These are phyloP conservation scores for Teunomyces tritomae DNA, from an alignment of 805 yeast species.

Conservation along the genomic window DNA sequence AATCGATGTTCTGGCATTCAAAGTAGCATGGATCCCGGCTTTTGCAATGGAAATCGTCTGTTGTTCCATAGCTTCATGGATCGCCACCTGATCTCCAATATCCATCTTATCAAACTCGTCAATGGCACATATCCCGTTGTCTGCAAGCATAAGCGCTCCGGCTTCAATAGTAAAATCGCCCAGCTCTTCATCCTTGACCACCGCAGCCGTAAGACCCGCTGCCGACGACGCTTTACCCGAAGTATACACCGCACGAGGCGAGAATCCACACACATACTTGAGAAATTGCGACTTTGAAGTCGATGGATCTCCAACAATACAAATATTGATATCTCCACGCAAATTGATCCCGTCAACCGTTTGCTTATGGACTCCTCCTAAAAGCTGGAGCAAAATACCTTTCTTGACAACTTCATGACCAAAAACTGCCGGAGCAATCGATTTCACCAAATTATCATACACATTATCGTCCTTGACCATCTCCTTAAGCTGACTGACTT, in stretches of 20 bases:
- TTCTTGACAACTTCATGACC: conserved; percentile 95
- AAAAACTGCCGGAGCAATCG: conserved; percentile 93
- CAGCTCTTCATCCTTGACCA: conserved; percentile 93
- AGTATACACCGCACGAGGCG: conserved; percentile 94
- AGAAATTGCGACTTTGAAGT: conserved; percentile 95
- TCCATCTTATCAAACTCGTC: conserved; percentile 99
- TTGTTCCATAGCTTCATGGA: conserved; percentile 99
- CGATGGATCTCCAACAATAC: conserved; percentile 97
- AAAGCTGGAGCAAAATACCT: conserved; percentile 81
- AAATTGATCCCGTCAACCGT: conserved; percentile 92
- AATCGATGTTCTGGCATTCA: conserved; percentile 94
- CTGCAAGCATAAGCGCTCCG: conserved; percentile 97
- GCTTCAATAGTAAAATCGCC: conserved; percentile 98
- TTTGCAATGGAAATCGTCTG: conserved; percentile 98
- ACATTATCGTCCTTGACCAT: conserved; percentile 90
- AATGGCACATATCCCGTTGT: conserved; percentile 96
- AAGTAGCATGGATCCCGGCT: conserved; percentile 97
- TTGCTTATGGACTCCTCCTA: conserved; percentile 93
- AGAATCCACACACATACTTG: conserved; percentile 86
- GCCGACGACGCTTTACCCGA: conserved; percentile 99
- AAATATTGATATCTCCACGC: conserved; percentile 94
- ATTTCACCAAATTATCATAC: conserved; percentile 77
- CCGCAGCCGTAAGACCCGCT: conserved; percentile 98
- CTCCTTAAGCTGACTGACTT: conserved; percentile 76
- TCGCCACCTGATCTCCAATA: conserved; percentile 90